These are phyloP conservation scores for Solanum hybrid DNA, from an alignment of 305 asterid species.

Conservation along the genomic window DNA sequence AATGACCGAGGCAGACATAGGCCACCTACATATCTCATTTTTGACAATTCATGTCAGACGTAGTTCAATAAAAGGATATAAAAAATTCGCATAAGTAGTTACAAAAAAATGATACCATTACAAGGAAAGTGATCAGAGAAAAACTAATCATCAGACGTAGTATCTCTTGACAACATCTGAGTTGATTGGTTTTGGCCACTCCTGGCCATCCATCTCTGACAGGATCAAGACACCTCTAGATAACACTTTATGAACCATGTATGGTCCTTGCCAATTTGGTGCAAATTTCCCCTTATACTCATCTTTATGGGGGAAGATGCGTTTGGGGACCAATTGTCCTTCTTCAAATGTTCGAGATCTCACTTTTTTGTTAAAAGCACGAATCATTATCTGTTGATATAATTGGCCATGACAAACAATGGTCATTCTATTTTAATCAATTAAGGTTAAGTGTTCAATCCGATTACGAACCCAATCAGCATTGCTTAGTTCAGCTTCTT, in stretches of 20 bases:
- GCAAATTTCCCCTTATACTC: too few species aligned
- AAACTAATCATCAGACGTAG: neutral
- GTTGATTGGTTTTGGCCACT: neutral
- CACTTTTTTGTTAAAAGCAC: neutral
- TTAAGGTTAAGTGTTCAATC: too few species aligned
- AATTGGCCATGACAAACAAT: neutral
- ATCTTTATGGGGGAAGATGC: too few species aligned
- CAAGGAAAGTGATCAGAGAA: neutral
- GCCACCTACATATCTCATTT: neutral
- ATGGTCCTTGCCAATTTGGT: too few species aligned
- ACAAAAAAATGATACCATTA: neutral
- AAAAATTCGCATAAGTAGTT: too few species aligned
- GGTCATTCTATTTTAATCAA: neutral
- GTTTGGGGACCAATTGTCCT: neutral
- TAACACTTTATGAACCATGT: too few species aligned
- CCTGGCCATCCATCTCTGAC: neutral
- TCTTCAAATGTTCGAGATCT: neutral
- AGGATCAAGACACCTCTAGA: too few species aligned
- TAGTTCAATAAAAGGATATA: neutral
- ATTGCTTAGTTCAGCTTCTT: too few species aligned
- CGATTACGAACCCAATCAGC: too few species aligned
- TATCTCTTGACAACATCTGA: neutral
- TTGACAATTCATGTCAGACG: neutral
- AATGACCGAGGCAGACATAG: neutral
- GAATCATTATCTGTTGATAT: neutral